These are phyloP conservation scores for Aquilaria malaccensis DNA, from an alignment of 345 rosid genomes.

Conservation along the genomic window DNA sequence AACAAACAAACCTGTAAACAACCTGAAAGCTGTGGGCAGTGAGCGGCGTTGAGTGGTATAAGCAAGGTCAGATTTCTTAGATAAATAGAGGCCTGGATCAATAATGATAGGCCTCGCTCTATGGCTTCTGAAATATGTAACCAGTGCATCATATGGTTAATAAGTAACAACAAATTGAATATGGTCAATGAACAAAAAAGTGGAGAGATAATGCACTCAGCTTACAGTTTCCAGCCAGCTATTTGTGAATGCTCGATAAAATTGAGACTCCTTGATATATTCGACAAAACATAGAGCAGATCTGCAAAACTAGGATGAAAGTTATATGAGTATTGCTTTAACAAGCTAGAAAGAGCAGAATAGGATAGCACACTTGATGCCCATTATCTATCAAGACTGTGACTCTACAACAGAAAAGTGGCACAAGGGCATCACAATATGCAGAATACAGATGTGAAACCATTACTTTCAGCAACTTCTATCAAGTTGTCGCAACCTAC, in stretches of 20 bases:
- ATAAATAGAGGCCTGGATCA: slow-evolving; percentile 93
- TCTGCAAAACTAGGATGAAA: slow-evolving; percentile 36
- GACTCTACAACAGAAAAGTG: too few species aligned
- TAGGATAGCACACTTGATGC: too few species aligned
- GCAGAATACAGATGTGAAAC: too few species aligned
- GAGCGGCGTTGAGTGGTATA: slow-evolving; percentile 89
- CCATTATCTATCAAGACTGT: too few species aligned
- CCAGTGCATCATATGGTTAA: not conserved
- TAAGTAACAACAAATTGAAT: not conserved
- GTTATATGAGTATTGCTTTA: slow-evolving; percentile 10
- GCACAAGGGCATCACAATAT: too few species aligned
- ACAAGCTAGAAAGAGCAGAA: not conserved
- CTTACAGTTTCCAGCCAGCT: slow-evolving; percentile 95
- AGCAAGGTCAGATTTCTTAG: slow-evolving; percentile 81
- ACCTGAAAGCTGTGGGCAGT: slow-evolving; percentile 77
- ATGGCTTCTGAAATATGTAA: slow-evolving; percentile 45
- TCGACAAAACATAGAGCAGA: slow-evolving; percentile 72
- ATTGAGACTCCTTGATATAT: slow-evolving; percentile 63
- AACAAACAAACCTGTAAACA: slow-evolving; percentile 61
- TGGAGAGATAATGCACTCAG: slow-evolving; percentile 3
- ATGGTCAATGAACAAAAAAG: not conserved
- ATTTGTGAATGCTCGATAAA: slow-evolving; percentile 76
- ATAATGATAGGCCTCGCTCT: slow-evolving; percentile 83
- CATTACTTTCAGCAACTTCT: too few species aligned
- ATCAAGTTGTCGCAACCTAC: too few species aligned